phyloP scores from a whole-genome alignment of 805 yeast species.

The Ogataea minuta region DNA sequence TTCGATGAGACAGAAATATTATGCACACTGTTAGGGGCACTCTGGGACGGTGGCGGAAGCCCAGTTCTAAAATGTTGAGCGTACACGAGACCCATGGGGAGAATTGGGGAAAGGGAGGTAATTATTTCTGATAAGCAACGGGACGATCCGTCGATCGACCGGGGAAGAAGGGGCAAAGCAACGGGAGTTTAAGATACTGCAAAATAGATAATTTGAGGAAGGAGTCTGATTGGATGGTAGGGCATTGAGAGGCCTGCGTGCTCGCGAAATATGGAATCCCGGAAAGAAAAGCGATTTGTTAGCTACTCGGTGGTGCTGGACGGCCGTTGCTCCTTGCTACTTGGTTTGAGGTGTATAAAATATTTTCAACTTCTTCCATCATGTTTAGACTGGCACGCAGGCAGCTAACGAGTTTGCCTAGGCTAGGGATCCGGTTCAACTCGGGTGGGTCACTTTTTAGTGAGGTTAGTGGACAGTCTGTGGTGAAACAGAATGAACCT shows the following conservation, averaged over 20 bases:
- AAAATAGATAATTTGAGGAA: too few relatives aligned
- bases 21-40: not conserved
- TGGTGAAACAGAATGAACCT: not conserved
- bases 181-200: not conserved
- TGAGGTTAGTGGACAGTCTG: conserved; percentile 16
- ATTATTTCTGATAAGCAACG: conserved; percentile 6
- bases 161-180: not conserved
- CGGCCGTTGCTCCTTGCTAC: not conserved
- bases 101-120: not conserved
- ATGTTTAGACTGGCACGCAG: conserved; percentile 3
- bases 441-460: conserved; percentile 27
- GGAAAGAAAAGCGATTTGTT: too few relatives aligned
- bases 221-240: too few relatives aligned
- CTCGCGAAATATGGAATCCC: too few relatives aligned
- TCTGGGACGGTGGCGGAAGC: conserved; percentile 3
- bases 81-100: conserved; percentile 31
- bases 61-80: conserved; percentile 30
- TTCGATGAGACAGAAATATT: conserved; percentile 13
- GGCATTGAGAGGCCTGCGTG: not conserved
- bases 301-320: too few relatives aligned
- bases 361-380: conserved; percentile 2
- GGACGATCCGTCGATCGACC: conserved; percentile 13
- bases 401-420: not conserved
- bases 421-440: conserved; percentile 1
- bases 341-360: conserved; percentile 7